These are phyloP conservation scores for Trypanosoma brucei DNA, from an alignment of 208 protist species.

Conservation along the genomic window DNA sequence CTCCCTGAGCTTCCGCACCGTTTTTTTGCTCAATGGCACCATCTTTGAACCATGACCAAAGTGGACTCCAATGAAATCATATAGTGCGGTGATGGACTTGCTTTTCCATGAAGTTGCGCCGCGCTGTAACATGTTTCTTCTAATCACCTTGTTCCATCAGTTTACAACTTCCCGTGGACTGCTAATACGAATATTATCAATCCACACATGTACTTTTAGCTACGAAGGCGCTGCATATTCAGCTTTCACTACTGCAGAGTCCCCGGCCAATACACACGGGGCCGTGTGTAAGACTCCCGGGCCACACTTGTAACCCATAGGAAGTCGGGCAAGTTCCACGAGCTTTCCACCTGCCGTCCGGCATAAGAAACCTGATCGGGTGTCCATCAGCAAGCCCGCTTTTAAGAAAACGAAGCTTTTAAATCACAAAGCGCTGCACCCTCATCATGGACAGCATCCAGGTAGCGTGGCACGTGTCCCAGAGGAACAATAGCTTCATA, in stretches of 20 bases:
- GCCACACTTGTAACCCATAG: conserved; percentile 4
- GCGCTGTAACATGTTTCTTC: background rate
- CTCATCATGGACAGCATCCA: conserved; percentile 7
- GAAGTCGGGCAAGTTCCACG: conserved; percentile 1
- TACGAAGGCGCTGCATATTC: background rate
- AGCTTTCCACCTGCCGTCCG: conserved; percentile 2
- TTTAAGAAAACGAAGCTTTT: conserved; percentile 1
- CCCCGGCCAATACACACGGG: conserved; percentile 1
- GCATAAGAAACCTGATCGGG: conserved; percentile 1
- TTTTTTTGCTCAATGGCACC: background rate
- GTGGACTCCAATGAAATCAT: conserved; percentile 3
- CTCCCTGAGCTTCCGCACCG: background rate
- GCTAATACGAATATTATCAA: background rate
- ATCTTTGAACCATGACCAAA: background rate
- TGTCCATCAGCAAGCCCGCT: background rate
- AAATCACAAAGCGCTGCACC: background rate
- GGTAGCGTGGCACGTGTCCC: conserved; percentile 1
- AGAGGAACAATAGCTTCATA: conserved; percentile 5
- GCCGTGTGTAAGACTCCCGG: conserved; percentile 8
- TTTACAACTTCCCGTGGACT: background rate
- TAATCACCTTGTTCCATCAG: background rate
- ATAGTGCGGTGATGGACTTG: background rate
- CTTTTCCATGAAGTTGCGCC: background rate
- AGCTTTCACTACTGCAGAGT: background rate
- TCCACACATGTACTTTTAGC: conserved; percentile 8